Evolutionary conservation across 1,284 basidiomycete genomes (phyloP).

Genomic region (Sanghuangporus weigelae): DNA sequence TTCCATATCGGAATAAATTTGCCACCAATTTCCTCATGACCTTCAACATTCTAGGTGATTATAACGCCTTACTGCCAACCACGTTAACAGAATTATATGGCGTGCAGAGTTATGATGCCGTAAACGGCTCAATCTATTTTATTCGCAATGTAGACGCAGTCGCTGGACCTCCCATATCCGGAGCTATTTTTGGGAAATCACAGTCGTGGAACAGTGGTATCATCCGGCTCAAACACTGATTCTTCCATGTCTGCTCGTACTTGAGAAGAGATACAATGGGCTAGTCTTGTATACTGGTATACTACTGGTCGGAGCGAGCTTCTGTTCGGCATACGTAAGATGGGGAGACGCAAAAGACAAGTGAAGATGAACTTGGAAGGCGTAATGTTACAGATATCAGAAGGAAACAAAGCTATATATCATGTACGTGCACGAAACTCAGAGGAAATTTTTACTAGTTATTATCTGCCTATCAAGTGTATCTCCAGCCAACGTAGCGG

Average conservation of each 20-base stretch:
- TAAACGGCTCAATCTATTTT: conserved; percentile 38
- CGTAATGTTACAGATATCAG: conserved; percentile 14
- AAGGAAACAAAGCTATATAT: not conserved
- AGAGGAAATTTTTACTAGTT: not conserved
- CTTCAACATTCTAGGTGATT: conserved; percentile 28
- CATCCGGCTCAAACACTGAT: not conserved
- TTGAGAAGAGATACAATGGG: conserved; percentile 33
- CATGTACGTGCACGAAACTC: not conserved
- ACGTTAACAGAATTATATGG: conserved; percentile 40
- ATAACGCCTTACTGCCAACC: conserved; percentile 39
- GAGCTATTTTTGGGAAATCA: conserved; percentile 36
- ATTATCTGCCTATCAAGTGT: conserved; percentile 33
- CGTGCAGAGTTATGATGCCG: conserved; percentile 36
- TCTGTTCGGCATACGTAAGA: conserved; percentile 38
- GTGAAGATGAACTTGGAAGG: conserved; percentile 38
- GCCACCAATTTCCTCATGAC: not conserved
- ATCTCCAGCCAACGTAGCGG: conserved; percentile 43
- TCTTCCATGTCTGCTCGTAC: conserved; percentile 13
- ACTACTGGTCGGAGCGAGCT: conserved; percentile 32
- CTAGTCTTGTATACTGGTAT: conserved; percentile 36
- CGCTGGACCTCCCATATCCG: conserved; percentile 37
- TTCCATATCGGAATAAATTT: too few species aligned
- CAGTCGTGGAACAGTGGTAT: conserved; percentile 19
- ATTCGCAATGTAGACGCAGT: conserved; percentile 36
- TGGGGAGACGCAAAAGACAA: conserved; percentile 40